These are phyloP conservation scores for Chaetomium tenue DNA, from an alignment of 495 filamentous ascomycete genomes.

Conservation along the genomic window DNA sequence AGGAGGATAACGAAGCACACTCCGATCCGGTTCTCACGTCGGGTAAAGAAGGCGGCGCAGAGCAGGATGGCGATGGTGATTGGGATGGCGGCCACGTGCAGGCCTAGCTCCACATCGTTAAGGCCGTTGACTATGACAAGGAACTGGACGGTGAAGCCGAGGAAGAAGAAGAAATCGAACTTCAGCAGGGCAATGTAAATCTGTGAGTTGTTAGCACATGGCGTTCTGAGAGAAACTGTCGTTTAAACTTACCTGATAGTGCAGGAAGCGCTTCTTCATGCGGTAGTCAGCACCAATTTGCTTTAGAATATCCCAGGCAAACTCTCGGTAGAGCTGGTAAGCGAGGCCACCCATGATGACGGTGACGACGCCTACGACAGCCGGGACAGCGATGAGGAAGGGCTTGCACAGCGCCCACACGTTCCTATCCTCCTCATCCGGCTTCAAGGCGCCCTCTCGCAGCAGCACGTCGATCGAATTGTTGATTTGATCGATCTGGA, in stretches of 20 bases:
- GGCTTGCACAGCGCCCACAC: slow-evolving; percentile 70
- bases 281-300: slow-evolving; percentile 96
- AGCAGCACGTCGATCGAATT: slow-evolving; percentile 60
- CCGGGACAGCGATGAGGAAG: slow-evolving; percentile 81
- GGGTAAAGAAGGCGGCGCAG: slow-evolving; percentile 78
- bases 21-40: slow-evolving; percentile 73
- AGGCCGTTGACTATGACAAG: slow-evolving; percentile 79
- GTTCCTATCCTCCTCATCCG: slow-evolving; percentile 39
- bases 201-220: slow-evolving; percentile 43
- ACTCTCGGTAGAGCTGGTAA: slow-evolving; percentile 96
- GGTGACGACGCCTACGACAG: slow-evolving; percentile 73
- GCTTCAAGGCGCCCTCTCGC: slow-evolving; percentile 29
- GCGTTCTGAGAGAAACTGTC: neutral
- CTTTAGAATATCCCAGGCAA: slow-evolving; percentile 99
- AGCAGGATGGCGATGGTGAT: slow-evolving; percentile 85
- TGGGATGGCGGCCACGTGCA: slow-evolving; percentile 86
- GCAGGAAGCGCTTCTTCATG: slow-evolving; percentile 93
- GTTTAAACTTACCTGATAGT: slow-evolving; percentile 74
- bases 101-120: slow-evolving; percentile 69
- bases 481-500: slow-evolving; percentile 85
- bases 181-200: slow-evolving; percentile 97
- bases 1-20: slow-evolving; percentile 77
- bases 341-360: slow-evolving; percentile 70
- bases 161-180: slow-evolving; percentile 99
- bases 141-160: slow-evolving; percentile 97